phyloP scores from a whole-genome alignment of 163 green algal species.

The Volvox carteri region DNA sequence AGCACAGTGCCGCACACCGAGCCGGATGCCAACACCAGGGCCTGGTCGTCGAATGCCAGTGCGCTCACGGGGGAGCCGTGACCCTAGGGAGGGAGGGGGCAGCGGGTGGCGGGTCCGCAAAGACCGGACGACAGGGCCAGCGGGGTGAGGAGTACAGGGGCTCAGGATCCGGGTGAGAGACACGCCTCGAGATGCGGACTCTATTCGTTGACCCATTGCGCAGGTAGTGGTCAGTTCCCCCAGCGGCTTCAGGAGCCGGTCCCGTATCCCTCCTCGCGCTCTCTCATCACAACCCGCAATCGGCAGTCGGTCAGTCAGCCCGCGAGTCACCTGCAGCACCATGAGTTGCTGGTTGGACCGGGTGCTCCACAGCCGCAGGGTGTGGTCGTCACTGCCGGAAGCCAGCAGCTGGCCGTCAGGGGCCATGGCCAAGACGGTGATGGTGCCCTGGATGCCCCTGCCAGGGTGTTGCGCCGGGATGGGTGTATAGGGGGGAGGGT shows the following conservation, averaged over 20 bases:
- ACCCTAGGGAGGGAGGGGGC: background rate
- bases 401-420: slow-evolving; percentile 40
- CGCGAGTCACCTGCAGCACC: slow-evolving; percentile 51
- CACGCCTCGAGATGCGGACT: background rate
- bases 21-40: slow-evolving; percentile 14
- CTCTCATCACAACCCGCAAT: background rate
- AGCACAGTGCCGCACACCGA: slow-evolving; percentile 43
- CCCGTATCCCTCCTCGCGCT: background rate
- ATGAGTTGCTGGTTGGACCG: slow-evolving; percentile 47
- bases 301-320: too few species aligned
- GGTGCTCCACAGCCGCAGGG: slow-evolving; percentile 56
- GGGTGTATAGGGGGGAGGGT: too few species aligned
- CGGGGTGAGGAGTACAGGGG: too few species aligned
- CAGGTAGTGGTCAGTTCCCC: too few species aligned
- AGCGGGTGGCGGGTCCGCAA: too few species aligned
- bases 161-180: background rate
- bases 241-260: too few species aligned
- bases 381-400: slow-evolving; percentile 51
- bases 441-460: slow-evolving; percentile 36
- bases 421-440: slow-evolving; percentile 44
- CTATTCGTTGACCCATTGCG: too few species aligned
- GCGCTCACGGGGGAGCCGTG: slow-evolving; percentile 6
- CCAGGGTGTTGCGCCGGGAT: too few species aligned
- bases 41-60: slow-evolving; percentile 44
- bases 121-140: background rate